Conservation (phyloP, 768 basidiomycete genomes). For the Cubamyces lactineus region DNA sequence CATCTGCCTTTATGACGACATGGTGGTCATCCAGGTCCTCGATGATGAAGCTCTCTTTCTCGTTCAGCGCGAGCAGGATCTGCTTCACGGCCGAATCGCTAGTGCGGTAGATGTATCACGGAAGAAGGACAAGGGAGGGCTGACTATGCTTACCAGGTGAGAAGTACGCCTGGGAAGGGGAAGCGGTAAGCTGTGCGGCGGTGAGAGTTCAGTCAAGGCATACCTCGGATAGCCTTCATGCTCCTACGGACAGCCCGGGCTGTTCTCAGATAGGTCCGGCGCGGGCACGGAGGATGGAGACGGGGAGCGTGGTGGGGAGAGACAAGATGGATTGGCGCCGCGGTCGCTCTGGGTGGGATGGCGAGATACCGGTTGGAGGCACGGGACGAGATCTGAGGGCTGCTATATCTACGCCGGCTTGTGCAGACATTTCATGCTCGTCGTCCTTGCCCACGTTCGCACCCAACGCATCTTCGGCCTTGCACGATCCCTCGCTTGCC, state of each 20-base stretch:
- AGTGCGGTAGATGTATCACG: not conserved
- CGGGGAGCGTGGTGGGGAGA: constrained; percentile 14
- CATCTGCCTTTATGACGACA: constrained; percentile 81
- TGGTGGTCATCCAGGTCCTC: constrained; percentile 87
- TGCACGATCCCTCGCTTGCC: not conserved
- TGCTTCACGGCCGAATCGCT: constrained; percentile 92
- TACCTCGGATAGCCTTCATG: constrained; percentile 72
- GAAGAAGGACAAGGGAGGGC: not conserved
- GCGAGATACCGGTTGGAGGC: constrained; percentile 1
- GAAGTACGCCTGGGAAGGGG: constrained; percentile 53
- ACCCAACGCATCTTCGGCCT: not conserved
- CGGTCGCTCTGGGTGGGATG: constrained; percentile 8
- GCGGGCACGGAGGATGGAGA: not conserved
- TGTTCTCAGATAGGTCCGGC: constrained; percentile 3
- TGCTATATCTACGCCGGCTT: not conserved
- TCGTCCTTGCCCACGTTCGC: constrained; percentile 19
- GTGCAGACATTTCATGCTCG: constrained; percentile 14
- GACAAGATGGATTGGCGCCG: constrained; percentile 20
- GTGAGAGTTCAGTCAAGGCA: constrained; percentile 24
- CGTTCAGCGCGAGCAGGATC: constrained; percentile 81
- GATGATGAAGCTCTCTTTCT: constrained; percentile 79
- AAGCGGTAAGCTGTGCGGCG: constrained; percentile 12
- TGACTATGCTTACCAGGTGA: constrained; percentile 58
- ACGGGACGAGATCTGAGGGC: constrained; percentile 5
- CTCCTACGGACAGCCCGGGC: constrained; percentile 6